A percentile compares a stretch with the other conserved stretches of the same genome.
Conservation (phyloP, 768 basidiomycete genomes). For the Russula emetica region DNA sequence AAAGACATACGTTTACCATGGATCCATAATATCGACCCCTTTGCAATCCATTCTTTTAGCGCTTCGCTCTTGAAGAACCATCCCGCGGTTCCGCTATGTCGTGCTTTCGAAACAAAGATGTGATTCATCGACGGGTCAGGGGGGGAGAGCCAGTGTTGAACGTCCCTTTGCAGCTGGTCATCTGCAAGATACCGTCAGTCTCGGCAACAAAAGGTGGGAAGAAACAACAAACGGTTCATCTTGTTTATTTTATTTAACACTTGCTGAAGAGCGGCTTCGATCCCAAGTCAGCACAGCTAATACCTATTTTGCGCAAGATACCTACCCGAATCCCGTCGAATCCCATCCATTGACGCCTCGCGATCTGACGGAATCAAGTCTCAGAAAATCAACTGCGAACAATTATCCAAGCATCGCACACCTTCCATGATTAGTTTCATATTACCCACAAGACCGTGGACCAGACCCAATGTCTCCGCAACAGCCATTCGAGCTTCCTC, state of each 20-base stretch:
- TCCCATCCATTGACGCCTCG: neutral
- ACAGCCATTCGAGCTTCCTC: neutral
- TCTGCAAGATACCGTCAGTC: neutral
- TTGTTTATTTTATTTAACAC: neutral
- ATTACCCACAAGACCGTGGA: neutral
- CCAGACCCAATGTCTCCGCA: neutral
- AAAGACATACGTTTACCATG: neutral
- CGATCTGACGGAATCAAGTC: neutral
- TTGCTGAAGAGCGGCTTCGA: neutral
- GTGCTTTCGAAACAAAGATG: neutral
- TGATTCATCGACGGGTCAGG: neutral
- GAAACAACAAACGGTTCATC: neutral
- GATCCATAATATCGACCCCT: neutral
- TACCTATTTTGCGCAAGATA: neutral
- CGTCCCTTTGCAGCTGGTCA: neutral
- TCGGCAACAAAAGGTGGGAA: too few relatives aligned
- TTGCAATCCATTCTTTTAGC: neutral
- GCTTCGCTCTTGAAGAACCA: neutral
- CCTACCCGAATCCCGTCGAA: neutral
- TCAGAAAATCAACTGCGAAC: too few relatives aligned
- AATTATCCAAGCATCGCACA: neutral
- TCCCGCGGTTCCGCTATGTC: neutral
- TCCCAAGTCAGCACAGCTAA: neutral
- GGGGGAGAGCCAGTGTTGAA: neutral
- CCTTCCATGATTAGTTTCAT: neutral